A percentile compares a stretch with the other conserved stretches of the same genome.
These are phyloP conservation scores for Forsythia viridissima DNA, from an alignment of 257 asterid species.

Conservation along the genomic window DNA sequence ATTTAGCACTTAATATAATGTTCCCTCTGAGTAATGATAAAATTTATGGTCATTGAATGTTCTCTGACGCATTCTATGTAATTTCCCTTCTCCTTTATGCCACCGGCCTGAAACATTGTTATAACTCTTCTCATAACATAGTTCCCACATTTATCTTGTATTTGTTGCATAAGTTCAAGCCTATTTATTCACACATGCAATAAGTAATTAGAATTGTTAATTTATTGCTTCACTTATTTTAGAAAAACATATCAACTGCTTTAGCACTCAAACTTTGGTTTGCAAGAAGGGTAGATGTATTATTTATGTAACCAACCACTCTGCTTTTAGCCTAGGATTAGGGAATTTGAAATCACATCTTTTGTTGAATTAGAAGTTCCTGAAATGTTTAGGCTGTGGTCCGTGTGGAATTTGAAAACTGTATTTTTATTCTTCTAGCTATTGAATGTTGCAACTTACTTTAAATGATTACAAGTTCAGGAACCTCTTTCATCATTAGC, in stretches of 20 bases:
- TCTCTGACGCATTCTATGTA: background rate
- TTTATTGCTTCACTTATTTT: conserved; percentile 9
- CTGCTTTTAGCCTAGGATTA: conserved; percentile 1
- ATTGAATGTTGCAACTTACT: conserved; percentile 12
- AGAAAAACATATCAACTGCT: background rate
- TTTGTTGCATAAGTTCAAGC: background rate
- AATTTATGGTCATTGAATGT: background rate
- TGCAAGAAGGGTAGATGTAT: background rate
- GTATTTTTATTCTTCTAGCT: background rate
- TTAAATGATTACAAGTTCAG: conserved; percentile 42
- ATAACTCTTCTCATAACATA: background rate
- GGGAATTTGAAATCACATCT: conserved; percentile 15
- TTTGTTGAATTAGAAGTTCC: background rate
- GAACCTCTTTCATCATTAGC: conserved; percentile 81
- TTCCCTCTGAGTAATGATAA: background rate
- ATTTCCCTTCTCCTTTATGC: background rate
- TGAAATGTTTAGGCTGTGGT: background rate
- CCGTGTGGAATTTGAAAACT: background rate
- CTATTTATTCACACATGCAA: background rate
- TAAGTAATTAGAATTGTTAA: background rate
- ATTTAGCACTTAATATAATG: background rate
- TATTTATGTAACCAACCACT: background rate
- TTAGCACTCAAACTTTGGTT: background rate
- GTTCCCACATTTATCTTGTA: background rate
- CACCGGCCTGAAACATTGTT: background rate